Evolutionary conservation across 306 rosid genomes (phyloP), one percentile per base, ranked within the genome.

Genomic region (Begonia peltatifolia): DNA sequence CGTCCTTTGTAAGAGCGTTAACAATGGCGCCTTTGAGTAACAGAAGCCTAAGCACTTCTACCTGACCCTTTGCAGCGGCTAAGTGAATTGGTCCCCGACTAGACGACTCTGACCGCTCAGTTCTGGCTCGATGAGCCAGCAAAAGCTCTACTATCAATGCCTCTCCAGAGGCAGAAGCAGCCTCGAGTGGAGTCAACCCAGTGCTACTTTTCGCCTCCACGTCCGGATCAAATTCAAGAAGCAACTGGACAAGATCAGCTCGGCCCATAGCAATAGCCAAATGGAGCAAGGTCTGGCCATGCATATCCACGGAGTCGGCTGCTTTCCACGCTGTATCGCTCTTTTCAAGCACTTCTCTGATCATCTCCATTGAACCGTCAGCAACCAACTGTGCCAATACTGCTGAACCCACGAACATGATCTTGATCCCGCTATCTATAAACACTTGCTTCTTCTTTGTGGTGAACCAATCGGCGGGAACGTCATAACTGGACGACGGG

Each of bases 391-490:
- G 78, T 2, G 93, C 70, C 44, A 81, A 23, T 42, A 84, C 61
- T 3, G 63, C 53, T 3, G 95, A 66, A n/a, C 96, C 96, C 2
- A 74, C 79, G 46, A 84, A 88, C 80, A 84, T 73, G 46, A 84
- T 63, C 18, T 66, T 77, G 57, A 88, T 75, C 44, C 77, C 88
- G 8, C 88, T 84, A 50, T 88, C 96, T 8, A 74, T 59, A 42
- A 84, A 88, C 1, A 88, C 93, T 52, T 88, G 97, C 46, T 88
- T 88, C 76, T 68, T 88, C 42, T 67, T 80, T 0, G 94, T 63
- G 2, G 96, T 84, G 72, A 88, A 82, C 84, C 87, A 88, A 58
- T 88, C 93, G 12, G 9, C 65, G 0, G 95, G 94, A 7, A 82
- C 84, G 36, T 88, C 94, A 5, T 70, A 87, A 52, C 62, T 76